Evolutionary conservation across 768 basidiomycete species (phyloP).

Genomic region (Termitomyces sp.): DNA sequence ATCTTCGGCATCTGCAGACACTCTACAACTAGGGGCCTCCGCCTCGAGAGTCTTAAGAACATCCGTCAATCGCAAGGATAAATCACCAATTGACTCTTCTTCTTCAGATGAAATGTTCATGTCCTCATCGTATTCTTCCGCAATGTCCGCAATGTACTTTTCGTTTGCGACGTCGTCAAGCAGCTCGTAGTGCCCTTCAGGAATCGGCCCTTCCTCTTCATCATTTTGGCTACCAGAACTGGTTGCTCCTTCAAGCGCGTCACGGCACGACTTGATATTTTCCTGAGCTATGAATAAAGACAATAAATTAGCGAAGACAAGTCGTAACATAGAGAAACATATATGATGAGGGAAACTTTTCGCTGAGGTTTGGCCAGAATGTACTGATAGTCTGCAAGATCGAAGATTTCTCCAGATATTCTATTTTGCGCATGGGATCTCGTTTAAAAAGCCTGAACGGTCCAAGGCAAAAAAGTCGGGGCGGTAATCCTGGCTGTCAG

Average conservation of each 20-base stretch:
- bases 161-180: not conserved
- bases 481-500: no score
- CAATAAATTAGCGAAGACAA: not conserved
- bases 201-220: not conserved
- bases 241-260: no score
- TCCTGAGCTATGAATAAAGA: not conserved
- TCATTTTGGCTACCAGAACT: not conserved
- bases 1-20: no score
- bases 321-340: not conserved
- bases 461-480: not conserved
- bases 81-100: not conserved
- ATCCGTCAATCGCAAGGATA: no score
- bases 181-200: not conserved
- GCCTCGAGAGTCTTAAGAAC: no score
- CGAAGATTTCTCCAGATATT: not conserved
- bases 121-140: not conserved
- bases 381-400: not conserved
- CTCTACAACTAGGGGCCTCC: no score
- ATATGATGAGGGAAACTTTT: not conserved
- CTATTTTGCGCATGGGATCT: not conserved
- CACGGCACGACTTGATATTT: no score
- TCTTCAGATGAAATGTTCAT: not conserved
- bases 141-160: no score
- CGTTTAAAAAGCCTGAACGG: not conserved
- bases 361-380: not conserved